Evolutionary conservation across 2,329 filamentous ascomycete species (phyloP).

Genomic region (Diaporthe sp.): DNA sequence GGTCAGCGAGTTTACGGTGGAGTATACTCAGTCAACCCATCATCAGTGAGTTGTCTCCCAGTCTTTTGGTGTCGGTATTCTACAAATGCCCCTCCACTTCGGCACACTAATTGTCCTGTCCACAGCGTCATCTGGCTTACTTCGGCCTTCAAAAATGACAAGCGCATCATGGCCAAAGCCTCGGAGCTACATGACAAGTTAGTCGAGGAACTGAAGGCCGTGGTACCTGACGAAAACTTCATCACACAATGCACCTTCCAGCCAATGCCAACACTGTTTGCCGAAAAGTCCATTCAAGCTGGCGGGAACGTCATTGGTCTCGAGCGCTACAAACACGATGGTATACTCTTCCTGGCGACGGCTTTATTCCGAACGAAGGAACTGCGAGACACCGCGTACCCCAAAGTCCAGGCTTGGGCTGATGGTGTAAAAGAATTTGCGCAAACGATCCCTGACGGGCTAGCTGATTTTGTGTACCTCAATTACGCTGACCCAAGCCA

Average conservation of each 20-base stretch:
- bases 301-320: constrained; percentile 48
- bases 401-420: constrained; percentile 42
- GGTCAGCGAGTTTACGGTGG: constrained; percentile 16
- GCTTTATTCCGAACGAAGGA: constrained; percentile 43
- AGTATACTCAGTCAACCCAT: constrained; percentile 22
- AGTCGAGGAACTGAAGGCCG: constrained; percentile 41
- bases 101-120: background rate
- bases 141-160: constrained; percentile 53
- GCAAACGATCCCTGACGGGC: constrained; percentile 31
- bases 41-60: background rate
- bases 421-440: constrained; percentile 43
- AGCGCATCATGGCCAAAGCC: constrained; percentile 52
- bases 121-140: constrained; percentile 55
- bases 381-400: constrained; percentile 42
- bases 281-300: background rate
- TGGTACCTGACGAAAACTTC: constrained; percentile 44
- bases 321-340: constrained; percentile 41
- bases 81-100: background rate
- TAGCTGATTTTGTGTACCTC: constrained; percentile 44
- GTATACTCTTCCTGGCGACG: constrained; percentile 43
- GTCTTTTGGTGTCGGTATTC: too few species aligned
- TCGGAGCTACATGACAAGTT: constrained; percentile 50
- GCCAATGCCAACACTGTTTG: constrained; percentile 43
- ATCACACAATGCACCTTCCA: constrained; percentile 47
- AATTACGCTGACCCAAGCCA: constrained; percentile 50